These are phyloP conservation scores for Spiromastix sp. DNA, from an alignment of 2,329 filamentous ascomycete species.

Conservation along the genomic window DNA sequence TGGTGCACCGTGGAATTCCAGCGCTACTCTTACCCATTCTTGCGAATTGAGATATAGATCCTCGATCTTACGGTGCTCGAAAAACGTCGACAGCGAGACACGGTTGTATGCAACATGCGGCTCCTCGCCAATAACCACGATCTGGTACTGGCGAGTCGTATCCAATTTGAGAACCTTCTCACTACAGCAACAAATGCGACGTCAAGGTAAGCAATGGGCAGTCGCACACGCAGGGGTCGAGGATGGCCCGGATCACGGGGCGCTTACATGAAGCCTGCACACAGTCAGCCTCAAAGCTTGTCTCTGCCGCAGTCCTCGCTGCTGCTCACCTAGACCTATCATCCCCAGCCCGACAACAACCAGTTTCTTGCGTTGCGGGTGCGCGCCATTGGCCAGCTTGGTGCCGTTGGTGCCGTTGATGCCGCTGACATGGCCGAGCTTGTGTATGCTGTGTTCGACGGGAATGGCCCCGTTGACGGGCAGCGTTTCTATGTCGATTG, in stretches of 20 bases:
- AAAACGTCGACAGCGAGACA: constrained; percentile 80
- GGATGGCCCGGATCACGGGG: too few relatives aligned
- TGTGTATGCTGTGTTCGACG: constrained; percentile 7
- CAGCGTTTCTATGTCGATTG: background rate
- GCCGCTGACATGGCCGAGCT: constrained; percentile 15
- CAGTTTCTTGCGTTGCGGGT: constrained; percentile 25
- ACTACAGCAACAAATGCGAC: too few relatives aligned
- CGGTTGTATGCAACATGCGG: constrained; percentile 82
- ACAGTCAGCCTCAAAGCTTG: too few relatives aligned
- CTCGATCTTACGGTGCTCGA: constrained; percentile 74
- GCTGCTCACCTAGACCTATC: constrained; percentile 79
- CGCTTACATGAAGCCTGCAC: background rate
- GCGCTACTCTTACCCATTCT: constrained; percentile 55
- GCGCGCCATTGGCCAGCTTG: constrained; percentile 1
- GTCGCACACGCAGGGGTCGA: too few relatives aligned
- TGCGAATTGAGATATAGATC: constrained; percentile 78
- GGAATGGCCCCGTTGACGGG: constrained; percentile 15
- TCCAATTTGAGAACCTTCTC: constrained; percentile 86
- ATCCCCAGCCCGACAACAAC: constrained; percentile 85
- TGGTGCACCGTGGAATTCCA: constrained; percentile 1
- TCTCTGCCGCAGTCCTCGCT: constrained; percentile 1
- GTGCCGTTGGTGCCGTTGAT: constrained; percentile 12
- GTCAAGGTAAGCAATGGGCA: too few relatives aligned
- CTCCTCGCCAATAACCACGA: constrained; percentile 82
- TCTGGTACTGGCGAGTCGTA: constrained; percentile 63